A percentile compares a stretch with the other conserved stretches of the same genome.
These are phyloP conservation scores for Plasmopara viticola DNA, from an alignment of 352 stramenopile species.

Conservation along the genomic window DNA sequence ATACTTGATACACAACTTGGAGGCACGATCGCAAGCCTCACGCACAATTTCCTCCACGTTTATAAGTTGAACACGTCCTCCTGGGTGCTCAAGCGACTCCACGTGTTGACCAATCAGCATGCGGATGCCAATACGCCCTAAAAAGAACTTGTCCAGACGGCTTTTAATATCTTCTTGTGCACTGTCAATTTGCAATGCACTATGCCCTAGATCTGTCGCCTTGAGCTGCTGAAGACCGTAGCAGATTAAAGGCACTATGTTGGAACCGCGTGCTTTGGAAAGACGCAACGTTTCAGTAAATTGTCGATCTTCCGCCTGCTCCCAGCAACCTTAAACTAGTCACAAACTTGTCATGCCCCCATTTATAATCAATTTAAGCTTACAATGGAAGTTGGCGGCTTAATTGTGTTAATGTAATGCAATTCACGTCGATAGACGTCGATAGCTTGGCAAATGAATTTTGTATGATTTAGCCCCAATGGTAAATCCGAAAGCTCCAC, in stretches of 20 bases:
- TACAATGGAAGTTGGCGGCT: conserved; percentile 39
- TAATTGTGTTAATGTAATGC: conserved; percentile 34
- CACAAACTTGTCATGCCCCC: no score
- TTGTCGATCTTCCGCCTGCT: conserved; percentile 38
- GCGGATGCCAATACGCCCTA: conserved; percentile 97
- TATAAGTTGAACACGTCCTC: conserved; percentile 65
- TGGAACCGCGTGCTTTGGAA: conserved; percentile 50
- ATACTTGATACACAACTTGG: conserved; percentile 49
- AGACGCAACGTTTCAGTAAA: conserved; percentile 60
- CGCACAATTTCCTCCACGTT: conserved; percentile 64
- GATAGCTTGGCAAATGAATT: conserved; percentile 54
- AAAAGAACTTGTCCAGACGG: conserved; percentile 97
- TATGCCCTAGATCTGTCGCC: conserved; percentile 51
- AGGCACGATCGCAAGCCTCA: conserved; percentile 47
- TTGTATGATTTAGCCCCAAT: conserved; percentile 53
- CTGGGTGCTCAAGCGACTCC: conserved; percentile 49
- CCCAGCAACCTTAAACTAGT: neutral
- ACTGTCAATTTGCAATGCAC: conserved; percentile 46
- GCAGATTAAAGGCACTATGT: conserved; percentile 77
- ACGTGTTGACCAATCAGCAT: conserved; percentile 95
- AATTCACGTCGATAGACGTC: conserved; percentile 58
- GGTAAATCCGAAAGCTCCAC: conserved; percentile 71
- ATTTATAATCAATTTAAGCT: neutral
- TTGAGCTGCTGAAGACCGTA: conserved; percentile 65
- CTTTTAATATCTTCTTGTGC: conserved; percentile 72